These are phyloP conservation scores for Paraglomus brasilianum DNA, from an alignment of 192 early-diverging fungal species.

Conservation along the genomic window DNA sequence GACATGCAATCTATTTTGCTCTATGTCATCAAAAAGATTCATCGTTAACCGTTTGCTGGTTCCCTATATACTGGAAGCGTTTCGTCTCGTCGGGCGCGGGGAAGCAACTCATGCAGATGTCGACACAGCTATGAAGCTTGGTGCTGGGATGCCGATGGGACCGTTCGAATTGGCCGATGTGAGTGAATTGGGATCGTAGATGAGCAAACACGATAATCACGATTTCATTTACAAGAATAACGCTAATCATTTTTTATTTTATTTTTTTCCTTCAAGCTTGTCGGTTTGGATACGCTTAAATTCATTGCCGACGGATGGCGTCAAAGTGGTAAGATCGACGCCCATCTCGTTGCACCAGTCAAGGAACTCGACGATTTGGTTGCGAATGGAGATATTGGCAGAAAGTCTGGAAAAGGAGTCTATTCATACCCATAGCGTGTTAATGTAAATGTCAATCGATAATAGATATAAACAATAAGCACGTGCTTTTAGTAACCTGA, in stretches of 20 bases:
- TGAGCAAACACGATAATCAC: neutral
- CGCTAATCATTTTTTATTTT: constrained; percentile 22
- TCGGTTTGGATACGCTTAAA: constrained; percentile 95
- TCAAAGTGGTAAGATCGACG: constrained; percentile 75
- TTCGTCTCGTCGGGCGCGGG: constrained; percentile 87
- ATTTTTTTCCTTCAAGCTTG: constrained; percentile 52
- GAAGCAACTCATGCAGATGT: constrained; percentile 84
- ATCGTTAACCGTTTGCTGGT: constrained; percentile 96
- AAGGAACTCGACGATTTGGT: constrained; percentile 73
- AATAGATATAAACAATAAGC: too few species aligned
- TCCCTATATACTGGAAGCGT: constrained; percentile 95
- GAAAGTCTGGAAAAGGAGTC: constrained; percentile 86
- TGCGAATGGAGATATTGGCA: constrained; percentile 69
- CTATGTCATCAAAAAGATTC: constrained; percentile 49
- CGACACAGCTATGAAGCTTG: constrained; percentile 96
- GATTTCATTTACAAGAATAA: constrained; percentile 7
- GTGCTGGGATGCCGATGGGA: constrained; percentile 96
- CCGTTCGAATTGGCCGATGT: constrained; percentile 81
- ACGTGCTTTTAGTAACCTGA: too few species aligned
- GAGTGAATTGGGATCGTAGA: constrained; percentile 34
- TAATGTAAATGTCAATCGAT: too few species aligned
- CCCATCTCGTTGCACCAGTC: constrained; percentile 73
- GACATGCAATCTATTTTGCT: neutral
- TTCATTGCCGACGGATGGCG: constrained; percentile 96
- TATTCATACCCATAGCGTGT: constrained; percentile 77